phyloP scores from a whole-genome alignment of 2,329 filamentous ascomycete species.

The Tricladium varicosporioides region DNA sequence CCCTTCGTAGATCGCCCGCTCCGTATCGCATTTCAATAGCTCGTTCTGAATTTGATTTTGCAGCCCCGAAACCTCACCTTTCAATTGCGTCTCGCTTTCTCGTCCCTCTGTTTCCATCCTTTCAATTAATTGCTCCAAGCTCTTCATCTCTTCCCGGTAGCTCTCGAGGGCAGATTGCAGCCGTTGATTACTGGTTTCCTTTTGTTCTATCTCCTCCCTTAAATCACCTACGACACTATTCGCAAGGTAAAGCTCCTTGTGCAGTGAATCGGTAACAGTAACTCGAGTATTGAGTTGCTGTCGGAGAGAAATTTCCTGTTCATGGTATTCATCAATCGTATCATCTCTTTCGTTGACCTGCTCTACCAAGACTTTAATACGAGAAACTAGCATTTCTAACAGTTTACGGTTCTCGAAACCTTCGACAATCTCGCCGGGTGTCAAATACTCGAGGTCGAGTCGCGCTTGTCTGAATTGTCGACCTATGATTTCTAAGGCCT shows the following conservation, averaged over 20 bases:
- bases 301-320: conserved; percentile 52
- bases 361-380: conserved; percentile 49
- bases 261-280: conserved; percentile 48
- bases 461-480: conserved; percentile 54
- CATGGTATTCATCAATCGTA: conserved; percentile 59
- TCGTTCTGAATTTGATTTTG: conserved; percentile 37
- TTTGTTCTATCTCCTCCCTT: conserved; percentile 25
- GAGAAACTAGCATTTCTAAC: conserved; percentile 51
- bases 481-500: conserved; percentile 43
- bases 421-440: conserved; percentile 54
- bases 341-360: conserved; percentile 48
- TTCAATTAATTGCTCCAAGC: conserved; percentile 52
- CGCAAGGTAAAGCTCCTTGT: conserved; percentile 38
- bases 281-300: conserved; percentile 55
- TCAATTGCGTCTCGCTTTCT: conserved; percentile 14
- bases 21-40: conserved; percentile 32
- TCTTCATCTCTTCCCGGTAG: conserved; percentile 52
- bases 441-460: conserved; percentile 61
- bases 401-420: conserved; percentile 49
- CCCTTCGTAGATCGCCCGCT: conserved; percentile 32
- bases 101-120: conserved; percentile 42
- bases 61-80: conserved; percentile 16
- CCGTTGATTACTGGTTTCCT: conserved; percentile 47
- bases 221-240: conserved; percentile 17
- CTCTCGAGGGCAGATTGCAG: conserved; percentile 51